Percentiles rank a stretch among this genome's conserved stretches.
These are phyloP conservation scores for Diaporthe australafricana DNA, from an alignment of 2,329 filamentous ascomycete genomes.

Conservation along the genomic window DNA sequence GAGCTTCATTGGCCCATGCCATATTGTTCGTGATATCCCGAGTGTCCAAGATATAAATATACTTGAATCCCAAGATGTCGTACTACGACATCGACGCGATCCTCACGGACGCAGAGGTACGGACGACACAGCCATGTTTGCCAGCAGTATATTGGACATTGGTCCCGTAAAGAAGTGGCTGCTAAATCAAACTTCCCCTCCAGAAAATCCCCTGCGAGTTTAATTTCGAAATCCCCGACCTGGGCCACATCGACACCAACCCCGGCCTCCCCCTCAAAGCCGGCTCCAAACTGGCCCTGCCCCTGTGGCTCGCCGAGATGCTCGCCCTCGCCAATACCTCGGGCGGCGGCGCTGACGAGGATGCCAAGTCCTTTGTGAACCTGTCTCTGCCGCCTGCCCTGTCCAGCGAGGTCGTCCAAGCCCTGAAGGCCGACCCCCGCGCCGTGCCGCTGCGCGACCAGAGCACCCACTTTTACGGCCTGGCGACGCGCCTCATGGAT, in stretches of 20 bases:
- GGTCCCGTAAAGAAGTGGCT: not conserved
- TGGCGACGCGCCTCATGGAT: slow-evolving; percentile 88
- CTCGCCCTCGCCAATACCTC: slow-evolving; percentile 76
- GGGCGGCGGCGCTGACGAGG: slow-evolving; percentile 49
- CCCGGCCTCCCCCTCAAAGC: slow-evolving; percentile 77
- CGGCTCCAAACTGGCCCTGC: slow-evolving; percentile 83
- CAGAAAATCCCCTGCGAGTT: slow-evolving; percentile 97
- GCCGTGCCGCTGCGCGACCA: slow-evolving; percentile 86
- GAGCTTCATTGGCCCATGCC: not conserved
- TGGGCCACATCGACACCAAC: slow-evolving; percentile 92
- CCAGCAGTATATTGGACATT: not conserved
- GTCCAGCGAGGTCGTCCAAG: slow-evolving; percentile 83
- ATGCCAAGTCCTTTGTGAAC: slow-evolving; percentile 72
- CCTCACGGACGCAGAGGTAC: slow-evolving; percentile 84
- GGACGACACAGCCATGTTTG: not conserved
- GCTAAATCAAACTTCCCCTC: not conserved
- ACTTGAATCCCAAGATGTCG: slow-evolving; percentile 61
- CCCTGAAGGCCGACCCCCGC: slow-evolving; percentile 88
- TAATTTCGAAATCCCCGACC: slow-evolving; percentile 85
- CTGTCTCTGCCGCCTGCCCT: slow-evolving; percentile 86
- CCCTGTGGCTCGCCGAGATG: slow-evolving; percentile 95
- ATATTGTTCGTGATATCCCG: not conserved
- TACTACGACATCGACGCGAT: slow-evolving; percentile 91
- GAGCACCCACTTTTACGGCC: slow-evolving; percentile 87
- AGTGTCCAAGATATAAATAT: not conserved